phyloP scores from a whole-genome alignment of 2,329 filamentous ascomycete species.

The Dendrostoma leiphaemia region DNA sequence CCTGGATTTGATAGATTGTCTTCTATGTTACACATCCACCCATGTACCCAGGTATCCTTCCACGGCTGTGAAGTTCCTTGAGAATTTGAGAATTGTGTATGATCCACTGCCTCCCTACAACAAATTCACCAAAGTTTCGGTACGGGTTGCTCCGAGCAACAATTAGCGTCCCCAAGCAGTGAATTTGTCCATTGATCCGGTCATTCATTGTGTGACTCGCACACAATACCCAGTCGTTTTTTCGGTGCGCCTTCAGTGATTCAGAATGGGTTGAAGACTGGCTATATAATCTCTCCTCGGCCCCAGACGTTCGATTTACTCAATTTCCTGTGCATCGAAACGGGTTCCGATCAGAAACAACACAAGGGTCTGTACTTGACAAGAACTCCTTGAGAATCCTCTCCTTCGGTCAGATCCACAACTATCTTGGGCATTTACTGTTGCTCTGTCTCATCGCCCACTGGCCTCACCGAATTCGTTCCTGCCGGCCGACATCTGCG shows the following conservation, averaged over 20 bases:
- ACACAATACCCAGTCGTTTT: not conserved
- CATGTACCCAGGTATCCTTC: too few relatives aligned
- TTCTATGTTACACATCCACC: too few relatives aligned
- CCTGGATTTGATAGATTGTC: too few relatives aligned
- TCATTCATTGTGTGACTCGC: not conserved
- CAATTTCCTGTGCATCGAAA: not conserved
- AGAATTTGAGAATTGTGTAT: too few relatives aligned
- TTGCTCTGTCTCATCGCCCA: not conserved
- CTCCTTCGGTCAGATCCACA: not conserved
- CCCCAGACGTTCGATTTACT: not conserved
- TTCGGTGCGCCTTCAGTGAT: too few relatives aligned
- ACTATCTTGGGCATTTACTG: too few relatives aligned
- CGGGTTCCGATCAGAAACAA: not conserved
- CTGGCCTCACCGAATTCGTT: not conserved
- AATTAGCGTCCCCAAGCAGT: too few relatives aligned
- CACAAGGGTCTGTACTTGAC: not conserved
- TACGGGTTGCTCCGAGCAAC: too few relatives aligned
- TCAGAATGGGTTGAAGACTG: not conserved
- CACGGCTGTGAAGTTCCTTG: too few relatives aligned
- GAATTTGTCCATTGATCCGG: not conserved
- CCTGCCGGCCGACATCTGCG: not conserved
- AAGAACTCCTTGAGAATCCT: not conserved
- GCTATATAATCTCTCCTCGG: not conserved
- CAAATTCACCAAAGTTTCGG: too few relatives aligned
- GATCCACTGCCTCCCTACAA: too few relatives aligned